These are phyloP conservation scores for Daldinia sp. DNA, from an alignment of 2,329 filamentous ascomycete genomes.

Conservation along the genomic window DNA sequence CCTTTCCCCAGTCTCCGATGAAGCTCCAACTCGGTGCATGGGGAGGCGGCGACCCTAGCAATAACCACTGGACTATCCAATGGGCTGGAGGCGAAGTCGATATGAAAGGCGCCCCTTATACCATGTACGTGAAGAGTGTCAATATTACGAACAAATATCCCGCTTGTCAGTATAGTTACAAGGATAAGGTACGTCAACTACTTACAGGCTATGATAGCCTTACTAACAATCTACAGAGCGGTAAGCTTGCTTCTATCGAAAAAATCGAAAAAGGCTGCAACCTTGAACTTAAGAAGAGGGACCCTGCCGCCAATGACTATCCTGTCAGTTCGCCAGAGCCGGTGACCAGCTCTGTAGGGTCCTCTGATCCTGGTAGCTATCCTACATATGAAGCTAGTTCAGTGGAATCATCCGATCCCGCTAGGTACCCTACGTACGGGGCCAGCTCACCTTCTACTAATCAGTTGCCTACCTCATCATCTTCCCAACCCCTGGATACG, in stretches of 20 bases:
- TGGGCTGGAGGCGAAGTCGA: conserved; percentile 47
- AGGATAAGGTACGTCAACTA: conserved; percentile 40
- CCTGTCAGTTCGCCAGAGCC: conserved; percentile 17
- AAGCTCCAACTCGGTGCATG: conserved; percentile 47
- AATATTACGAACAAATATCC: conserved; percentile 48
- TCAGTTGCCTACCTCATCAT: background rate
- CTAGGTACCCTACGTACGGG: too few relatives aligned
- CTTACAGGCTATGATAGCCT: background rate
- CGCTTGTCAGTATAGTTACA: conserved; percentile 45
- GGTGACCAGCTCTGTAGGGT: conserved; percentile 1
- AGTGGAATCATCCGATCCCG: too few relatives aligned
- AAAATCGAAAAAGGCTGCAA: conserved; percentile 40
- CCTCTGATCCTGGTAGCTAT: conserved; percentile 10
- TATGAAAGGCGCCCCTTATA: conserved; percentile 42
- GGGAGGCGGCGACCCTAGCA: conserved; percentile 45
- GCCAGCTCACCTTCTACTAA: conserved; percentile 11
- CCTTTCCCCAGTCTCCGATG: conserved; percentile 46
- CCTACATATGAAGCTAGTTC: conserved; percentile 25
- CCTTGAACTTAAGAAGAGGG: conserved; percentile 19
- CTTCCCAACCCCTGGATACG: background rate
- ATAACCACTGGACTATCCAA: conserved; percentile 43
- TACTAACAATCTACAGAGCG: conserved; percentile 39
- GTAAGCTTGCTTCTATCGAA: conserved; percentile 40
- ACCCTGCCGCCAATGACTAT: conserved; percentile 19
- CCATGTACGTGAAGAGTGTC: conserved; percentile 45